These are phyloP conservation scores for Cercospora zeina DNA, from an alignment of 2,329 filamentous ascomycete genomes.

Conservation along the genomic window DNA sequence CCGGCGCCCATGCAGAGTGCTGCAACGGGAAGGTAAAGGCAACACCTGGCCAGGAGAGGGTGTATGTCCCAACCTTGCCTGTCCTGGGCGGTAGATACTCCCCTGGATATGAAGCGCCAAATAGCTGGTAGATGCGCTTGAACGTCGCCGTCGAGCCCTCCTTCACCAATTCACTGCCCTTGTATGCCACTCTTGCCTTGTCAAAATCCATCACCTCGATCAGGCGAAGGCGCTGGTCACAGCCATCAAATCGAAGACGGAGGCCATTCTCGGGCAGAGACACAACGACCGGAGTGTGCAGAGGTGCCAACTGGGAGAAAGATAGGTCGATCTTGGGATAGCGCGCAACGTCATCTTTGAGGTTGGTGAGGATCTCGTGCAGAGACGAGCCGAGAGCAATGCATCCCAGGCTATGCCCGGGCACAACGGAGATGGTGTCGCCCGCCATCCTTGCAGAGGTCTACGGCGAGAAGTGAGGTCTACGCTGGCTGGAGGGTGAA, in stretches of 20 bases:
- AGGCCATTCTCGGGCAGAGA: conserved; percentile 81
- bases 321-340: conserved; percentile 82
- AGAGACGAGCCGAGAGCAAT: conserved; percentile 86
- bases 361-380: conserved; percentile 80
- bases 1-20: conserved; percentile 70
- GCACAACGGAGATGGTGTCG: conserved; percentile 28
- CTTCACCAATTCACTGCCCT: conserved; percentile 75
- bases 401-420: conserved; percentile 42
- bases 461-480: conserved; percentile 5
- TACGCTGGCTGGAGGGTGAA: conserved; percentile 7
- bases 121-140: conserved; percentile 73
- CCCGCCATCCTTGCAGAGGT: conserved; percentile 13
- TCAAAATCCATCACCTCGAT: conserved; percentile 91
- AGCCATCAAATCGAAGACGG: conserved; percentile 87
- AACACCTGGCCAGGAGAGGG: conserved; percentile 90
- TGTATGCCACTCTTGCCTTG: conserved; percentile 80
- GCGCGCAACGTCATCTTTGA: conserved; percentile 81
- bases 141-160: conserved; percentile 41
- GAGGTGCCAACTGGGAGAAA: conserved; percentile 73
- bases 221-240: conserved; percentile 84
- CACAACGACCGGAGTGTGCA: conserved; percentile 73
- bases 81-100: conserved; percentile 74
- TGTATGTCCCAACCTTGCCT: conserved; percentile 69
- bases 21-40: conserved; percentile 87
- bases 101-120: conserved; percentile 90